These are phyloP conservation scores for Mortierella antarctica DNA, from an alignment of 192 early-diverging fungal genomes.

Conservation along the genomic window DNA sequence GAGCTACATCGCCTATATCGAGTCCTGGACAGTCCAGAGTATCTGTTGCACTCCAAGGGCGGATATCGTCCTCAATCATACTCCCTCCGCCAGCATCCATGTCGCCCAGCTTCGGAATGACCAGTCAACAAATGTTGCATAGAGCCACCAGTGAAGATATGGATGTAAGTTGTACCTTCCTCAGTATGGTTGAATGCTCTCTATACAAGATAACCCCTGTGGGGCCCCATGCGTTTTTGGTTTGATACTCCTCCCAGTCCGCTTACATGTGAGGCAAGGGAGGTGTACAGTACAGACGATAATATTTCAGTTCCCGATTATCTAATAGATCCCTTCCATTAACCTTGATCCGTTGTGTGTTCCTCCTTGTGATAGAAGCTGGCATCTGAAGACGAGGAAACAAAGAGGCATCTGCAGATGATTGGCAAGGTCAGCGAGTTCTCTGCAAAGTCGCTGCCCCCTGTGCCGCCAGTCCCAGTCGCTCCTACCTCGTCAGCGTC, in stretches of 20 bases:
- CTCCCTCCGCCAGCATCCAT: conserved; percentile 30
- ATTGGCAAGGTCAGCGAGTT: conserved; percentile 38
- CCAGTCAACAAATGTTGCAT: conserved; percentile 17
- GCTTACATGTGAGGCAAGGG: neutral
- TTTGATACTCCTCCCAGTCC: neutral
- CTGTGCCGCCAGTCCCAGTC: conserved; percentile 18
- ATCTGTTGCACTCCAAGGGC: conserved; percentile 21
- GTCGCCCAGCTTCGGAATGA: conserved; percentile 33
- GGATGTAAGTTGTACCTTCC: conserved; percentile 33
- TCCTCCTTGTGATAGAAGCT: conserved; percentile 1
- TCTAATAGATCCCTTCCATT: neutral
- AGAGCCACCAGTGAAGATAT: conserved; percentile 26
- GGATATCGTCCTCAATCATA: conserved; percentile 27
- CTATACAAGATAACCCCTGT: neutral
- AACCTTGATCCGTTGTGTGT: too few relatives aligned
- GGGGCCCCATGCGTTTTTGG: conserved; percentile 14
- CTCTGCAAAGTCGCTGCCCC: conserved; percentile 27
- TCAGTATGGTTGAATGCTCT: neutral
- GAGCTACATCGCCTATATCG: conserved; percentile 16
- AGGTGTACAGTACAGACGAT: neutral
- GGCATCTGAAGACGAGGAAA: conserved; percentile 34
- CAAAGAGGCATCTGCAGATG: conserved; percentile 25
- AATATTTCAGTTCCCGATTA: neutral
- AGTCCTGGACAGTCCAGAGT: neutral
- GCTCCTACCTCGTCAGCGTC: conserved; percentile 5